Evolutionary conservation across 441 rosid species (phyloP).

Genomic region (Erodium trifolium): DNA sequence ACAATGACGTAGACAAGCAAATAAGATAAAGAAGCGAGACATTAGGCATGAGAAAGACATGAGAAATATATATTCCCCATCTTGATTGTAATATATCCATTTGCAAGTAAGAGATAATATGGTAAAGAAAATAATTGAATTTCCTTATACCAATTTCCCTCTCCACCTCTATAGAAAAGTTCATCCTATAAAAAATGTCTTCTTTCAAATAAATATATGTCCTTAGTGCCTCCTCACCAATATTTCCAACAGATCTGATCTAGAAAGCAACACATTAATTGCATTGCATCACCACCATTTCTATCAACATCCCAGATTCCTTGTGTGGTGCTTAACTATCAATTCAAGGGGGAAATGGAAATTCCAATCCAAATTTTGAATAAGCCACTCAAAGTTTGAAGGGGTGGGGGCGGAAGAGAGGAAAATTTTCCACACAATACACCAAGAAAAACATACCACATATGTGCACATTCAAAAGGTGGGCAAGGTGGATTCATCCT

Average conservation of each 20-base stretch:
- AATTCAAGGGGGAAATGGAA: not conserved
- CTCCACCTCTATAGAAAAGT: not conserved
- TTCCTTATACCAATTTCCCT: slow-evolving; percentile 13
- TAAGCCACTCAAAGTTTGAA: slow-evolving; percentile 10
- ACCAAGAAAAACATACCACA: slow-evolving; percentile 58
- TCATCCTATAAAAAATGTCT: too few species aligned
- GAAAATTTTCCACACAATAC: slow-evolving; percentile 11
- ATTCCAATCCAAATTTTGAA: slow-evolving; percentile 1
- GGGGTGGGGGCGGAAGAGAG: not conserved
- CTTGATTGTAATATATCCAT: not conserved
- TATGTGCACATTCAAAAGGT: slow-evolving; percentile 95
- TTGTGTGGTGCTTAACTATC: not conserved
- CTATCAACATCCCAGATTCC: slow-evolving; percentile 7
- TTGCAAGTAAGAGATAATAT: slow-evolving; percentile 12
- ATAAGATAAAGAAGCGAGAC: not conserved
- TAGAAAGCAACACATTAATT: slow-evolving; percentile 1
- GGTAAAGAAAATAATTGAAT: slow-evolving; percentile 4
- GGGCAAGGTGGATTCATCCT: slow-evolving; percentile 96
- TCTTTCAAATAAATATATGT: too few species aligned
- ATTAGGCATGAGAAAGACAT: not conserved
- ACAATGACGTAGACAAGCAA: slow-evolving; percentile 2
- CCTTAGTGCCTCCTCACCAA: slow-evolving; percentile 10
- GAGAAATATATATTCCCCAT: not conserved
- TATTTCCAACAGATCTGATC: not conserved
- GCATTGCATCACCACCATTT: not conserved